These are phyloP conservation scores for Metschnikowia drakensbergensis DNA, from an alignment of 805 yeast genomes.

Conservation along the genomic window DNA sequence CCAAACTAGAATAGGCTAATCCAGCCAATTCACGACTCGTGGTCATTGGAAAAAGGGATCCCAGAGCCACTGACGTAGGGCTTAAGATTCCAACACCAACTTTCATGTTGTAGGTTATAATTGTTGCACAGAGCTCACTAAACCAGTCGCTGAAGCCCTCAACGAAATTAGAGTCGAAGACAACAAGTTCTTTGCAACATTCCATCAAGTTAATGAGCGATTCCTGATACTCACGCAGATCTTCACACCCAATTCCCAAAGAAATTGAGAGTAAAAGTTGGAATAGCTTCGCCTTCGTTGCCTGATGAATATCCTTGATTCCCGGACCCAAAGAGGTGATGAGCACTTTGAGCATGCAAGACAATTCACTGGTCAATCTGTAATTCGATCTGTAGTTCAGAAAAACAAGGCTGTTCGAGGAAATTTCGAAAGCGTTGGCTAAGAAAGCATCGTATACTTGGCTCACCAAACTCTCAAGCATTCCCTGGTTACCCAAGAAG, in stretches of 20 bases:
- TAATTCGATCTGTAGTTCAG: conserved; percentile 35
- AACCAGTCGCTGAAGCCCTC: conserved; percentile 32
- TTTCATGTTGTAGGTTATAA: conserved; percentile 35
- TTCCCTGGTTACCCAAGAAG: conserved; percentile 43
- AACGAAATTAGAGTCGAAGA: conserved; percentile 36
- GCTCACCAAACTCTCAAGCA: conserved; percentile 40
- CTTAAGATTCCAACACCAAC: conserved; percentile 29
- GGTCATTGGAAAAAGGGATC: conserved; percentile 44
- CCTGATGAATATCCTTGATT: conserved; percentile 21
- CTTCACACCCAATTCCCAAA: conserved; percentile 30
- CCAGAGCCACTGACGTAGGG: conserved; percentile 36
- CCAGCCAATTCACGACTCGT: conserved; percentile 38
- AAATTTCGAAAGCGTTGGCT: conserved; percentile 35
- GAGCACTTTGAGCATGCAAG: conserved; percentile 27
- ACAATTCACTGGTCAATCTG: conserved; percentile 22
- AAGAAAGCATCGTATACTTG: conserved; percentile 30
- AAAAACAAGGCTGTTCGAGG: conserved; percentile 31
- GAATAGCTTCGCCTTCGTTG: conserved; percentile 22
- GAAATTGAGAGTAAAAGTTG: conserved; percentile 28
- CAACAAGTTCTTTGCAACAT: conserved; percentile 35
- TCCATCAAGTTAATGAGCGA: conserved; percentile 24
- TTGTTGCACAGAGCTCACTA: conserved; percentile 20
- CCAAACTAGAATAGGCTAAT: conserved; percentile 52
- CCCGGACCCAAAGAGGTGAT: conserved; percentile 40
- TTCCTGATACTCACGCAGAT: conserved; percentile 25